Percentiles rank a stretch among this genome's conserved stretches.
Conservation (phyloP, 352 stramenopile species). For the Pythium sukuiense region DNA sequence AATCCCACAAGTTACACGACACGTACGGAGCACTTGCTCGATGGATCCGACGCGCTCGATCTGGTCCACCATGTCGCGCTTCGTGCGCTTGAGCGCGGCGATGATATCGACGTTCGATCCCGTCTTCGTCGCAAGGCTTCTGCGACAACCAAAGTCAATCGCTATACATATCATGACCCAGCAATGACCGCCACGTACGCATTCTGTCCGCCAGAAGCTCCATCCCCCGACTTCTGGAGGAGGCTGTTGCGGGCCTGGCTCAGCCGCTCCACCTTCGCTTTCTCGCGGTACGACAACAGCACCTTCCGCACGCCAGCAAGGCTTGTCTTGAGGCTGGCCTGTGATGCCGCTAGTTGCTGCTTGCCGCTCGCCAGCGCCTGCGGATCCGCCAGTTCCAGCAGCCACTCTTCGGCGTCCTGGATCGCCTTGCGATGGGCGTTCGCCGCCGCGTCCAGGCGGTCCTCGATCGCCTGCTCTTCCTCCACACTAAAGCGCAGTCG, state of each 20-base stretch:
- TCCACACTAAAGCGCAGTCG: constrained; percentile 46
- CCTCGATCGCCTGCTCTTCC: constrained; percentile 65
- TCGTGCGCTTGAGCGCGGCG: constrained; percentile 62
- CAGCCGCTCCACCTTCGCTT: constrained; percentile 56
- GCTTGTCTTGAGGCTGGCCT: constrained; percentile 38
- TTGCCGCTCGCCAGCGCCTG: constrained; percentile 27
- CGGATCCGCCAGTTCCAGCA: constrained; percentile 41
- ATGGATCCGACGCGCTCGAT: constrained; percentile 68
- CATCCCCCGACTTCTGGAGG: constrained; percentile 31
- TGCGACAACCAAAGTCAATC: background rate
- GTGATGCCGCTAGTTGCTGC: constrained; percentile 32
- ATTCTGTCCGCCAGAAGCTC: constrained; percentile 13
- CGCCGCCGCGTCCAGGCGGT: constrained; percentile 53
- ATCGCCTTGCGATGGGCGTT: constrained; percentile 38
- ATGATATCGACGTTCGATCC: constrained; percentile 61
- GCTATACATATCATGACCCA: background rate
- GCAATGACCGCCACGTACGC: constrained; percentile 19
- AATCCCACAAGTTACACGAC: background rate
- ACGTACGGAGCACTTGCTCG: constrained; percentile 54
- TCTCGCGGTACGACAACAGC: constrained; percentile 61
- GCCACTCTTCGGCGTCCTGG: constrained; percentile 39
- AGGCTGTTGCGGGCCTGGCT: constrained; percentile 51
- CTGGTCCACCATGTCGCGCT: constrained; percentile 69
- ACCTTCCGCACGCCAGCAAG: constrained; percentile 50
- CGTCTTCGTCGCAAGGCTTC: constrained; percentile 2